Evolutionary conservation across 2,329 filamentous ascomycete species (phyloP), one percentile per base, ranked within the genome.

Genomic region (Neurospora sp.): DNA sequence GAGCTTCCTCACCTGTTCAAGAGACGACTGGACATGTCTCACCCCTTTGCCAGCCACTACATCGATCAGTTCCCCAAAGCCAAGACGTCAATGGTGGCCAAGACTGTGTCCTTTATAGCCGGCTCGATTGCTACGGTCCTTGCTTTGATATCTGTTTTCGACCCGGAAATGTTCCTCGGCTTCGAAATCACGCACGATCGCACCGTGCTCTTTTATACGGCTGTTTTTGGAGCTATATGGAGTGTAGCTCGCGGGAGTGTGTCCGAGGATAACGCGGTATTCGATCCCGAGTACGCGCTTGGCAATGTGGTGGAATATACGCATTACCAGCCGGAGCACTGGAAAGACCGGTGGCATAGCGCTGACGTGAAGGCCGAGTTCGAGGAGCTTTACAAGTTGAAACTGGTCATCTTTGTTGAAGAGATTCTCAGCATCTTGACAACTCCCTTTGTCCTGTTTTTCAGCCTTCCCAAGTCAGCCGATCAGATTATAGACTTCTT

Each of bases 401-500:
- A 97, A 78, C 85, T 97, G 40, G 82, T 97, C 70, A 95, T 98
- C 71, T 97, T 99, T 76, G 77, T 97, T 1, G 93, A 97, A 78
- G 96, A 99, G 77, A 89, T 98, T 4, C 81, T 97, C 71, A 95
- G 94, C 76, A 96, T 99, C 78, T 87, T 98, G 69, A 90, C 97
- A 70, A 97, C 95, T 0, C 96, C 96, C 0, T 90, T 97, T 76
- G 87, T 99, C 58, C 86, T 99, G 13, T 91, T 94, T 81, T 91
- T 92, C 77, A 94, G 92, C 72, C 85, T 98, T 40, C 93, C 94
- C 0, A 91, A 90, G 75, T 96, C 92, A 79, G 95, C 92, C 78
- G 95, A 98, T 74, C 92, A 94, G 71, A 91, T 99, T 73, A 90
- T 98, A 71, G 96, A 99, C 80, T 99, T 99, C 80, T 98, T 99